These are phyloP conservation scores for Xylaria digitata DNA, from an alignment of 2,329 filamentous ascomycete species.

Conservation along the genomic window DNA sequence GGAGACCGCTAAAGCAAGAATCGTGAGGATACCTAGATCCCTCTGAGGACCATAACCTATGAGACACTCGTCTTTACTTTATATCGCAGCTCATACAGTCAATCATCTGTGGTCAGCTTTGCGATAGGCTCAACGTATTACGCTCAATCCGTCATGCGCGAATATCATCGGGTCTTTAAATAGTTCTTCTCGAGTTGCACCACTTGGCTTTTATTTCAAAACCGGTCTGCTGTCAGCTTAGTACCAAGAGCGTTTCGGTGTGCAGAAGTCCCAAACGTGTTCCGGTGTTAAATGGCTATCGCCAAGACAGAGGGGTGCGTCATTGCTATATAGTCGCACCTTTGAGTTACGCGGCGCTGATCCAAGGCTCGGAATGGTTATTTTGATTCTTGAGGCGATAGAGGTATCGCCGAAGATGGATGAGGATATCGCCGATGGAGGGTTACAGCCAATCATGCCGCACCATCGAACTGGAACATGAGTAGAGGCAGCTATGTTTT, in stretches of 20 bases:
- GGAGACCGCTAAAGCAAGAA: background rate
- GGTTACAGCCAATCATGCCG: constrained; percentile 10
- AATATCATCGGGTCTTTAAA: background rate
- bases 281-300: background rate
- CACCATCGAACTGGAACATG: constrained; percentile 22
- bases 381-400: constrained; percentile 16
- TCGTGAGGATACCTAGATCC: background rate
- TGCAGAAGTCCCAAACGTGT: constrained; percentile 1
- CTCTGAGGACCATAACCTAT: background rate
- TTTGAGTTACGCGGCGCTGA: constrained; percentile 15
- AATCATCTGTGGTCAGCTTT: constrained; percentile 12
- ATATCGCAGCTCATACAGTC: background rate
- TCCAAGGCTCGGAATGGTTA: constrained; percentile 6
- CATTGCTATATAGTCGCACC: constrained; percentile 4
- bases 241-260: constrained; percentile 9
- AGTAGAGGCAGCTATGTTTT: constrained; percentile 14
- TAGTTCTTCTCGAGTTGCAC: background rate
- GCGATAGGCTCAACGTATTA: background rate
- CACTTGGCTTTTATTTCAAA: constrained; percentile 22
- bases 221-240: constrained; percentile 28
- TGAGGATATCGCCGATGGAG: constrained; percentile 29
- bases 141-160: background rate
- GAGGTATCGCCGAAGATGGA: constrained; percentile 23
- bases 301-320: constrained; percentile 31
- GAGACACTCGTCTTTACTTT: background rate